Conservation (phyloP, 2,329 filamentous ascomycete genomes). For the Clonostachys rosea region DNA sequence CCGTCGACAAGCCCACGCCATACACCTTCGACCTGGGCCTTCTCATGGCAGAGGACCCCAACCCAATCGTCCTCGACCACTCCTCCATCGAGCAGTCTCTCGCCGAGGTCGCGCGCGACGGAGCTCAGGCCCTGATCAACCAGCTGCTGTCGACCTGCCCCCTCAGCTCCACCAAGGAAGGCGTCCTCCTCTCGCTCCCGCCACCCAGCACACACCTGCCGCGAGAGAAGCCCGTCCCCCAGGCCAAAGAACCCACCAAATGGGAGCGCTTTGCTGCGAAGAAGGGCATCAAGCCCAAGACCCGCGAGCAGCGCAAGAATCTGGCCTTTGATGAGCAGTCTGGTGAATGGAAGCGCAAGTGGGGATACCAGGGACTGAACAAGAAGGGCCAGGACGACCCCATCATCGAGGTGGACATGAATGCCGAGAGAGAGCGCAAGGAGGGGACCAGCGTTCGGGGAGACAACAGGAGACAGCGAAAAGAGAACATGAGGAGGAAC, state of each 20-base stretch:
- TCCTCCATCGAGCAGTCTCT: constrained; percentile 62
- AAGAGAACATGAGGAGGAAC: constrained; percentile 67
- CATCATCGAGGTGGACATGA: constrained; percentile 87
- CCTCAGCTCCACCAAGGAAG: constrained; percentile 61
- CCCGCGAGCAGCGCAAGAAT: constrained; percentile 68
- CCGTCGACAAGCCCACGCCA: constrained; percentile 77
- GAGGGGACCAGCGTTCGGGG: constrained; percentile 57
- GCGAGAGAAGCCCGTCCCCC: constrained; percentile 86
- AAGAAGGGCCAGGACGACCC: constrained; percentile 80
- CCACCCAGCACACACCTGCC: constrained; percentile 66
- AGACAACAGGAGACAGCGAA: constrained; percentile 58
- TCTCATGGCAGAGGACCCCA: constrained; percentile 81
- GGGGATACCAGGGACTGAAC: constrained; percentile 90
- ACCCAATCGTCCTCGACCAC: constrained; percentile 62
- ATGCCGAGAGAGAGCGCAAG: constrained; percentile 60
- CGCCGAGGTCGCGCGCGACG: constrained; percentile 73
- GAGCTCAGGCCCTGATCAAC: constrained; percentile 88
- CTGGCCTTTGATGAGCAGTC: constrained; percentile 78
- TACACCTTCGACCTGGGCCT: constrained; percentile 92
- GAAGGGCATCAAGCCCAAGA: constrained; percentile 93
- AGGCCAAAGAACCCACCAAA: constrained; percentile 77
- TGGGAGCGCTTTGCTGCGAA: constrained; percentile 96
- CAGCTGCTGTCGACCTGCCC: constrained; percentile 88
- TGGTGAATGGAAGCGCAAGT: constrained; percentile 88
- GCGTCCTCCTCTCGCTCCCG: constrained; percentile 79